phyloP scores from a whole-genome alignment of 495 filamentous ascomycete species.

The Aspergillus bertholletiae region DNA sequence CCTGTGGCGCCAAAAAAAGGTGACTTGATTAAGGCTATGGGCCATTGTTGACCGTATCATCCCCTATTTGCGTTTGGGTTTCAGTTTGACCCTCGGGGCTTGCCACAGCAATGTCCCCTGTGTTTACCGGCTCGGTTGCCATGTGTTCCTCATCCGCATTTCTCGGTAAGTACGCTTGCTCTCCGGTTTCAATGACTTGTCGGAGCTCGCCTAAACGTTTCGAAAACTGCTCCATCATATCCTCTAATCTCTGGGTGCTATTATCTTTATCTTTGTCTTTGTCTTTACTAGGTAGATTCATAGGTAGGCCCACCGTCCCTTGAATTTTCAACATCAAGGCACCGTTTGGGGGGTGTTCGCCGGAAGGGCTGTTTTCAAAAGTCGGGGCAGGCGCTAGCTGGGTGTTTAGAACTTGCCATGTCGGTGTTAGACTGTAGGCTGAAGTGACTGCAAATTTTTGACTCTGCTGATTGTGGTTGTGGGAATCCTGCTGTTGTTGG shows the following conservation, averaged over 20 bases:
- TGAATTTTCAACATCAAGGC: conserved; percentile 67
- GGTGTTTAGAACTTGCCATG: conserved; percentile 53
- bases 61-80: neutral
- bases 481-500: neutral
- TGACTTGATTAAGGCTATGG: neutral
- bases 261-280: conserved; percentile 30
- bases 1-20: too few species aligned
- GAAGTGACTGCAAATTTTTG: conserved; percentile 40
- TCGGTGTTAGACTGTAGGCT: conserved; percentile 46
- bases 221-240: conserved; percentile 65
- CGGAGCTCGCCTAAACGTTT: conserved; percentile 55
- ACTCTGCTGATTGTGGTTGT: conserved; percentile 38
- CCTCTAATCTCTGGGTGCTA: conserved; percentile 37
- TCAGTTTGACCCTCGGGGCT: neutral
- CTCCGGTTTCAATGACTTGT: conserved; percentile 40
- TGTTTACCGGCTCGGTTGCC: neutral
- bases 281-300: conserved; percentile 25
- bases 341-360: conserved; percentile 22
- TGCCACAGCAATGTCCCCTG: neutral
- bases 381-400: conserved; percentile 53
- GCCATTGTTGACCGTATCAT: neutral
- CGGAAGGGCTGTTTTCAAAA: conserved; percentile 47
- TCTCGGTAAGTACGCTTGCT: neutral
- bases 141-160: neutral
- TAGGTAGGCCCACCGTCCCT: conserved; percentile 42